Conservation (phyloP, 495 filamentous ascomycete species). For the Hypoxylon cercidicola region DNA sequence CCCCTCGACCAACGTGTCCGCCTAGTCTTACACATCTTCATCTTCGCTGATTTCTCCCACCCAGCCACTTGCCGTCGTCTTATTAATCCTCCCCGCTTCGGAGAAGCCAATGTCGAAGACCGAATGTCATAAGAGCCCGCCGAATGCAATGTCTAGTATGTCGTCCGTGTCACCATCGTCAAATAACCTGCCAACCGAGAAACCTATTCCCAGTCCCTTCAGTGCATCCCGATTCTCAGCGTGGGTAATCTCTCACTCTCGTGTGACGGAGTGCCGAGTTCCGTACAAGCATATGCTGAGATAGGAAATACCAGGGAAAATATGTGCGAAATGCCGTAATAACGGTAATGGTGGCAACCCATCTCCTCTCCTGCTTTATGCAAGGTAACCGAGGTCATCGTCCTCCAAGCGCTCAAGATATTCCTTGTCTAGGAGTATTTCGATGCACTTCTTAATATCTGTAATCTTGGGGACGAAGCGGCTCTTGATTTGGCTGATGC, state of each 20-base stretch:
- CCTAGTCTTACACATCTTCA: too few species aligned
- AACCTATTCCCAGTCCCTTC: constrained; percentile 15
- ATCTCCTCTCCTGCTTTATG: constrained; percentile 55
- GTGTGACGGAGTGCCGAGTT: constrained; percentile 17
- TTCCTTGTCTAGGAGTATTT: constrained; percentile 98
- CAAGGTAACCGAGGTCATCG: constrained; percentile 92
- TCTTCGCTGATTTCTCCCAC: too few species aligned
- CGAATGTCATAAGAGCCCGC: constrained; percentile 10
- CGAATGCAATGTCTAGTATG: constrained; percentile 20
- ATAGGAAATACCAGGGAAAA: constrained; percentile 19
- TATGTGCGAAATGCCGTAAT: constrained; percentile 17
- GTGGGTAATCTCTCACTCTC: neutral
- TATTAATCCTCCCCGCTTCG: constrained; percentile 9
- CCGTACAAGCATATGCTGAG: constrained; percentile 13
- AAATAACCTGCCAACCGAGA: constrained; percentile 22
- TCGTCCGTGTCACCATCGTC: constrained; percentile 16
- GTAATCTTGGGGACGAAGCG: constrained; percentile 92
- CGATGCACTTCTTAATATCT: constrained; percentile 99
- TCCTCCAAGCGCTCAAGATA: constrained; percentile 96
- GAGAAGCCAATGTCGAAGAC: neutral
- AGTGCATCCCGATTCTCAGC: neutral
- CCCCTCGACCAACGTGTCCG: too few species aligned
- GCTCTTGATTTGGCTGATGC: constrained; percentile 91
- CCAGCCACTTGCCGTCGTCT: neutral
- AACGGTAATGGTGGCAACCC: neutral